These are phyloP conservation scores for Berberis vulgaris DNA, from an alignment of 164 flowering plant genomes.

Conservation along the genomic window DNA sequence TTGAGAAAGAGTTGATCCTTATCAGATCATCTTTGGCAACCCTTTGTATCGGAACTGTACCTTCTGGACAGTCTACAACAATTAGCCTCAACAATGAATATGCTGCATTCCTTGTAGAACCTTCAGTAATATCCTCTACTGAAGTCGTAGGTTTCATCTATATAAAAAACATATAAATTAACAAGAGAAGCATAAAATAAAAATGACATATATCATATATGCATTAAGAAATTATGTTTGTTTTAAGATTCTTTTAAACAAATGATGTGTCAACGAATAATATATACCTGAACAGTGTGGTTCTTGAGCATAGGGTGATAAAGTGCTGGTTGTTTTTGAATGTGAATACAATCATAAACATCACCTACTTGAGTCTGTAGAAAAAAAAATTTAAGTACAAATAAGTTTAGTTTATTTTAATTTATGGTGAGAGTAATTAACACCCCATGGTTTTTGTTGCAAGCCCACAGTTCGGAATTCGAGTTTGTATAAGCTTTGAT, in stretches of 20 bases:
- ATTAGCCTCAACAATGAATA: background rate
- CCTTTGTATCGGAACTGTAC: background rate
- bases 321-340: background rate
- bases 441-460: no score
- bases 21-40: background rate
- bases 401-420: no score
- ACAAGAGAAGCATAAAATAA: no score
- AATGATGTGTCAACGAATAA: background rate
- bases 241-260: background rate
- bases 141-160: background rate
- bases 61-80: background rate
- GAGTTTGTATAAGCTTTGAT: no score
- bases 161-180: no score
- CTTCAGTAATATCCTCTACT: background rate
- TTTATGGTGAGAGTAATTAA: no score
- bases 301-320: background rate
- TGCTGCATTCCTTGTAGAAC: background rate
- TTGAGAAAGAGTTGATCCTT: background rate
- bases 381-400: no score
- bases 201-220: background rate
- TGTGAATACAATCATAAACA: background rate
- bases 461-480: no score
- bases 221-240: no score
- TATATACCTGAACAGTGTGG: background rate
- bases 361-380: background rate